These are phyloP conservation scores for Chlamydomonas reinhardtii DNA, from an alignment of 163 green algal species.

Conservation along the genomic window DNA sequence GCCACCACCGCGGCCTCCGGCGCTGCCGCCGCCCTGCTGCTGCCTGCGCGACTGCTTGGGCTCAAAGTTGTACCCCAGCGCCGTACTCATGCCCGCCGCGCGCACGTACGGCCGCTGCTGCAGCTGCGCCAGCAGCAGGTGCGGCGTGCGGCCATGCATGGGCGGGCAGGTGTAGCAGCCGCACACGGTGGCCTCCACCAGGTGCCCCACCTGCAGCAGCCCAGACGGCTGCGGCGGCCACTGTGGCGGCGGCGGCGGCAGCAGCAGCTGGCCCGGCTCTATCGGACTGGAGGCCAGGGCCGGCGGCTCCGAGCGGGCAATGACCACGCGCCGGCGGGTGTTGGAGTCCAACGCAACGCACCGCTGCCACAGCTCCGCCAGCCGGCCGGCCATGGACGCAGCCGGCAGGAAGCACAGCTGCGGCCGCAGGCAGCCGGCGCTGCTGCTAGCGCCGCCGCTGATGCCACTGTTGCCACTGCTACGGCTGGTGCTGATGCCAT, in stretches of 20 bases:
- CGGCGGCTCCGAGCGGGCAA: too few relatives aligned
- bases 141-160: neutral
- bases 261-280: neutral
- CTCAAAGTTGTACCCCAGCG: too few relatives aligned
- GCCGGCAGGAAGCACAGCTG: slow-evolving; percentile 18
- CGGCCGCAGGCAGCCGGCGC: neutral
- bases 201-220: neutral
- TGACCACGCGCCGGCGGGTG: too few relatives aligned
- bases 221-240: too few relatives aligned
- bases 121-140: neutral
- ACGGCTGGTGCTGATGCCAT: neutral
- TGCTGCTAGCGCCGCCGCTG: neutral
- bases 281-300: neutral
- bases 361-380: neutral
- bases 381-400: neutral
- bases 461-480: neutral
- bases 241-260: too few relatives aligned
- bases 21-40: too few relatives aligned
- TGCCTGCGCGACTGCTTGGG: too few relatives aligned
- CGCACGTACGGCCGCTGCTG: neutral
- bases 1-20: too few relatives aligned
- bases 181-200: neutral
- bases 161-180: neutral
- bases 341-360: neutral
- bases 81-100: too few relatives aligned